A percentile compares a stretch with the other conserved stretches of the same genome.
phyloP scores from a whole-genome alignment of 768 basidiomycete species.

The Tulasnella sp. region DNA sequence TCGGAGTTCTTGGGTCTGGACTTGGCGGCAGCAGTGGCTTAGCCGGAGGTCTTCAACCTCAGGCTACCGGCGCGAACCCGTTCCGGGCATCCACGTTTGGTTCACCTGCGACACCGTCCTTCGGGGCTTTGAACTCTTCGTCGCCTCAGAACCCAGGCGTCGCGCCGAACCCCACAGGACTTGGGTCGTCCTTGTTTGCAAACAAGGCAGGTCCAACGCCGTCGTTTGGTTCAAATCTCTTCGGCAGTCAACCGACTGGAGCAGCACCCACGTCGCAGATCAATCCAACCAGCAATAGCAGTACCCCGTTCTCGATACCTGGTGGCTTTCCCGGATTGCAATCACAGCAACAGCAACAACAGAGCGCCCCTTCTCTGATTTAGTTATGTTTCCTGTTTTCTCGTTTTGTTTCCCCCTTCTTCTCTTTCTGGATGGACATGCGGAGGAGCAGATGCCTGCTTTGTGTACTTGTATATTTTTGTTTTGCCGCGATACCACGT shows the following conservation, averaged over 20 bases:
- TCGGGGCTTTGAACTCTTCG: neutral
- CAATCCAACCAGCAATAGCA: neutral
- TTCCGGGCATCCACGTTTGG: constrained; percentile 31
- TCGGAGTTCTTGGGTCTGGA: neutral
- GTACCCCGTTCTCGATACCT: neutral
- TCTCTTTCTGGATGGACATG: constrained; percentile 14
- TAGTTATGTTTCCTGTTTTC: constrained; percentile 19
- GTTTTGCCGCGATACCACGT: neutral
- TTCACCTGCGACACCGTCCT: neutral
- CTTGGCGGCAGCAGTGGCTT: constrained; percentile 15
- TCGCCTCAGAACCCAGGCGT: neutral
- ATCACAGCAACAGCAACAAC: constrained; percentile 13
- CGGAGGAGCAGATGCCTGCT: neutral
- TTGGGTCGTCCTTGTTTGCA: constrained; percentile 6
- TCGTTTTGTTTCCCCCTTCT: constrained; percentile 16
- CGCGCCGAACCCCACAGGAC: constrained; percentile 11
- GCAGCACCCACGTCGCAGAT: neutral
- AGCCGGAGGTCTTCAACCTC: constrained; percentile 29
- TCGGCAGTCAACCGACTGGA: neutral
- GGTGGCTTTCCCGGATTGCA: constrained; percentile 9
- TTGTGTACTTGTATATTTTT: neutral
- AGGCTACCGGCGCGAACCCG: constrained; percentile 34
- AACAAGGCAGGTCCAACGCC: neutral
- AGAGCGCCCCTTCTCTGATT: neutral
- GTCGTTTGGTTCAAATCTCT: constrained; percentile 1